A percentile compares a stretch with the other conserved stretches of the same genome.
These are phyloP conservation scores for Penicillium daleae DNA, from an alignment of 495 filamentous ascomycete species.

Conservation along the genomic window DNA sequence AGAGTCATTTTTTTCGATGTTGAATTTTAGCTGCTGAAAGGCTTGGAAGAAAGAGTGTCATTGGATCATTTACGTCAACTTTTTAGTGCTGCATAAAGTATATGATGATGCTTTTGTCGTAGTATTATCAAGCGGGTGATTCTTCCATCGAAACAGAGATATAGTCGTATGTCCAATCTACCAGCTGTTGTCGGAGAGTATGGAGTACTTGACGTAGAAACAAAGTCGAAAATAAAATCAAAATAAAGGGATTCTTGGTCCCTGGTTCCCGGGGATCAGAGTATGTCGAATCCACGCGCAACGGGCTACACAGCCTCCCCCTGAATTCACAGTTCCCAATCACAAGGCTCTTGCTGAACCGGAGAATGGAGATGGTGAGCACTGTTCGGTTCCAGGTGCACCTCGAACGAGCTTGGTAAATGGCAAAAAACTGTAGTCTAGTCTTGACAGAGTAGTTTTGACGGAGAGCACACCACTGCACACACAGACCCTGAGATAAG, in stretches of 20 bases:
- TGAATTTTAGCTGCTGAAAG: not conserved
- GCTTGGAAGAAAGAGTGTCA: not conserved
- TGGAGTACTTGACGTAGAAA: not conserved
- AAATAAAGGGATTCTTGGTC: slow-evolving; percentile 4
- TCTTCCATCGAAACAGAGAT: too few relatives aligned
- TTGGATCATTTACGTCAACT: not conserved
- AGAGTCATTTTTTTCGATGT: not conserved
- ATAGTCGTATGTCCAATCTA: not conserved
- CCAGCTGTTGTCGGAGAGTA: not conserved
- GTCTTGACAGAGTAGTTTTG: not conserved
- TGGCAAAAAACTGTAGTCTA: not conserved
- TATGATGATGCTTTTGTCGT: not conserved
- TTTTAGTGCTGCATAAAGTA: not conserved
- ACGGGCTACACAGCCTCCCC: slow-evolving; percentile 36
- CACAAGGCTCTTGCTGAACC: slow-evolving; percentile 11
- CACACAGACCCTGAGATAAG: slow-evolving; percentile 29
- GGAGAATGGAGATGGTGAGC: slow-evolving; percentile 26
- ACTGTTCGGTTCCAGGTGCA: slow-evolving; percentile 11
- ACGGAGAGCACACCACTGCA: not conserved
- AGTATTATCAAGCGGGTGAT: not conserved
- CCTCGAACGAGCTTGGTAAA: not conserved
- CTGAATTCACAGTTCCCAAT: slow-evolving; percentile 24
- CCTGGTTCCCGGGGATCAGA: slow-evolving; percentile 13
- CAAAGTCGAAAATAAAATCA: not conserved
- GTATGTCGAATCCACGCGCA: slow-evolving; percentile 9